Evolutionary conservation across 2,329 filamentous ascomycete species (phyloP).

Genomic region (Akanthomyces lecanii): DNA sequence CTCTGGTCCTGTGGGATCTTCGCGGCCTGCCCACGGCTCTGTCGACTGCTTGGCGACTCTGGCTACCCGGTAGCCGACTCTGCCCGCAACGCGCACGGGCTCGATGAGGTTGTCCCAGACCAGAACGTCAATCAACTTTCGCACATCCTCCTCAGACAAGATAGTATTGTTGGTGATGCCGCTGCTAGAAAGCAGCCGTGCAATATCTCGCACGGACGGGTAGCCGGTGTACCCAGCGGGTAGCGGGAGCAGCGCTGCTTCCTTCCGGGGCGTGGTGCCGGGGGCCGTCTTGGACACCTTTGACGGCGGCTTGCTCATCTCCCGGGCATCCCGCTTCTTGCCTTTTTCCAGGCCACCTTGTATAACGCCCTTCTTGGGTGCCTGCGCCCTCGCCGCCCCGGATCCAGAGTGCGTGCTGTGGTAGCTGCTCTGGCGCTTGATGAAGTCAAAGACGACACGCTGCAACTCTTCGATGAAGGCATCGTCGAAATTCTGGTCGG

Average conservation of each 20-base stretch:
- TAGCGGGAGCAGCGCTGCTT: constrained; percentile 45
- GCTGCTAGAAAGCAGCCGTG: constrained; percentile 64
- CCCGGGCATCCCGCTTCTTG: constrained; percentile 48
- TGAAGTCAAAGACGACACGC: constrained; percentile 66
- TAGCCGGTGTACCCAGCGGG: constrained; percentile 70
- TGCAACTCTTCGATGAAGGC: constrained; percentile 79
- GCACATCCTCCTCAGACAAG: constrained; percentile 69
- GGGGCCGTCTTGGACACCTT: constrained; percentile 26
- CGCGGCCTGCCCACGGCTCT: constrained; percentile 38
- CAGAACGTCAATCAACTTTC: constrained; percentile 82
- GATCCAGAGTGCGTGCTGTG: constrained; percentile 39
- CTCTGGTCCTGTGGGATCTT: constrained; percentile 37
- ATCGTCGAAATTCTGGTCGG: constrained; percentile 82
- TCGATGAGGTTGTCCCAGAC: constrained; percentile 85
- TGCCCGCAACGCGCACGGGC: constrained; percentile 47
- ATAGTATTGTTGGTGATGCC: constrained; percentile 70
- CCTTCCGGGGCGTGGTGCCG: constrained; percentile 27
- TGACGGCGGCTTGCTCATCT: constrained; percentile 31
- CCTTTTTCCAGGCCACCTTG: constrained; percentile 44
- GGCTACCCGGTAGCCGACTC: constrained; percentile 50
- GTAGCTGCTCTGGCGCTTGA: constrained; percentile 69
- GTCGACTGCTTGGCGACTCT: constrained; percentile 44
- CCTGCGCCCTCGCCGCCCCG: constrained; percentile 34
- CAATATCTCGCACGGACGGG: constrained; percentile 75
- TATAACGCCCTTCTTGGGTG: constrained; percentile 54